phyloP scores from a whole-genome alignment of 371 early-diverging fungal species.

The Batkoa obscura region DNA sequence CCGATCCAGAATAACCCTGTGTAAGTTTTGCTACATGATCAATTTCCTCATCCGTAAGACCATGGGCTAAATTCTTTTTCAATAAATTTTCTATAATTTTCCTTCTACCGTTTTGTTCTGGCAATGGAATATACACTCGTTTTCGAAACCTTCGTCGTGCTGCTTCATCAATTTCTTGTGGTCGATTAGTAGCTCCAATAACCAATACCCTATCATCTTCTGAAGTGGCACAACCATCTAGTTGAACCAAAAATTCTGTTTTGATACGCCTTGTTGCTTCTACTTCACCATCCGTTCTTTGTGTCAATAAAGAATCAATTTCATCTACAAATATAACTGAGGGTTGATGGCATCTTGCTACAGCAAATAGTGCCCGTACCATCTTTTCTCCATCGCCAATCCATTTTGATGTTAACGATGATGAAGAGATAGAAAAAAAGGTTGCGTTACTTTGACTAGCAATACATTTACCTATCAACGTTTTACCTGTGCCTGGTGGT shows the following conservation, averaged over 20 bases:
- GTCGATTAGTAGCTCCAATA: conserved; percentile 21
- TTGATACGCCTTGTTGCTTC: conserved; percentile 75
- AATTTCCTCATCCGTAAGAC: conserved; percentile 35
- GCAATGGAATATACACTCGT: conserved; percentile 68
- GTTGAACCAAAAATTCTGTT: conserved; percentile 67
- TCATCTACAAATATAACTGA: conserved; percentile 78
- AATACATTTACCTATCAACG: conserved; percentile 82
- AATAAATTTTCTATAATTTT: conserved; percentile 43
- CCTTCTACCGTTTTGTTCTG: conserved; percentile 47
- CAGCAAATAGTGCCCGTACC: conserved; percentile 75
- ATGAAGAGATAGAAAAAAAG: conserved; percentile 22
- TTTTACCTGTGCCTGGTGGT: conserved; percentile 76
- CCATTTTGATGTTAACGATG: conserved; percentile 88
- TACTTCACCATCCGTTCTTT: conserved; percentile 74
- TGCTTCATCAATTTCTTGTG: conserved; percentile 81
- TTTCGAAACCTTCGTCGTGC: conserved; percentile 30
- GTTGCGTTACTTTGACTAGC: conserved; percentile 22
- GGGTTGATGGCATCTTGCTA: conserved; percentile 73
- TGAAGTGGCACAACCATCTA: conserved; percentile 62
- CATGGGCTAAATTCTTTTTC: conserved; percentile 25
- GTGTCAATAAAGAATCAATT: conserved; percentile 83
- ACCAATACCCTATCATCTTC: conserved; percentile 16
- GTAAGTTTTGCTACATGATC: conserved; percentile 30
- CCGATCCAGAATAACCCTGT: conserved; percentile 67
- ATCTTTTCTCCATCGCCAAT: conserved; percentile 94